Base-by-base conservation (phyloP, 345 rosid genomes). In the Psidium guajava region DNA sequence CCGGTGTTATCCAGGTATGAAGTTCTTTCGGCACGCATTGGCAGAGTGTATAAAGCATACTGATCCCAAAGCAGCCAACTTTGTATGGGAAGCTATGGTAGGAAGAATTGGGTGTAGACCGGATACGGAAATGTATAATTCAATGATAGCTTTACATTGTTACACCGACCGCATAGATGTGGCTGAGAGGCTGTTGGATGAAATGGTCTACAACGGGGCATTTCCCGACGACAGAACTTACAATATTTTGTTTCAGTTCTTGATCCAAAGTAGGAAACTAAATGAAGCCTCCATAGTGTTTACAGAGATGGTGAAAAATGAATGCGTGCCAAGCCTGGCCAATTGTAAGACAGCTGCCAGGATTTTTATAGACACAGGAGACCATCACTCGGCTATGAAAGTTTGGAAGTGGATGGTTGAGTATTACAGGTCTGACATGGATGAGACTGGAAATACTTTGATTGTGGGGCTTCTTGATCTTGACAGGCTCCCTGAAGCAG, bases 231-330 rank as follows among this genome's bases (percentile, higher is more conserved):
- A 61, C 28, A 57, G 89, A 50, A 91, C 93, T 0, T 93, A 91
- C 84, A 90, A 92, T 87, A 8, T 92, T 75, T 40, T 94, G 87
- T 87, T 94, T 86, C 85, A 89, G 85, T 92, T 84, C 86, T 44
- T 91, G 87, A 86, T 92, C 25, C 90, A 90, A 88, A 59, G 83
- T 82, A 87, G 87, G 88, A 91, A 87, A 83, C 86, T 91, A 84
- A 86, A 84, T 83, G 94, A 92, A 83, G 92, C 93, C 25, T 88
- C 90, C 0, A 83, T 44, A 24, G 16, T 91, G 56, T 91, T 93
- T 87, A 85, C 86, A 50, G 95, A 93, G 86, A 90, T 94, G 95
- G 85, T 90, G 57, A 94, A 89, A 85, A 94, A 93, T 13, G 95
- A 91, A 85, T 86, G 61, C 81, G 50, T 84, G 83, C 89, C 93